Evolutionary conservation across 768 basidiomycete genomes (phyloP), one percentile per base, ranked within the genome.

Genomic region (Hypsizygus marmoreus): DNA sequence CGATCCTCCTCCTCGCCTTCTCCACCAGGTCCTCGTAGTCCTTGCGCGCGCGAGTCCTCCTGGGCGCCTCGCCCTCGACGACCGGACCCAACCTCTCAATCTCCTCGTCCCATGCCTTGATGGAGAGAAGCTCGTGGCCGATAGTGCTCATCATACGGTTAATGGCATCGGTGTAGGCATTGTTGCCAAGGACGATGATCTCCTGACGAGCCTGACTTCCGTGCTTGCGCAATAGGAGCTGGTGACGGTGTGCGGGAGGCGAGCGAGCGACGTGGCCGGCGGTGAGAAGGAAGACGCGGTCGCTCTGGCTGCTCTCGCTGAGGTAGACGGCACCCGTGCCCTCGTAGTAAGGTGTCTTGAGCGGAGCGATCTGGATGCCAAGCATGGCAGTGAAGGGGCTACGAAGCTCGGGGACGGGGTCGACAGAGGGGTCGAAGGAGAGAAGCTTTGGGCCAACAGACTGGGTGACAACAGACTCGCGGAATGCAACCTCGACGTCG

Each of bases 311-410:
- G 51, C 52, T 44, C 19, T 53, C 40, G 53, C 62, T 56, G 55
- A 66, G 40, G 57, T 61, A 74, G 38, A 73, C 56, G 36, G 43
- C 55, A 24, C 60, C 68, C 1, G 73, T 72, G 44, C 72, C 70
- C 50, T 71, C 73, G 29, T 32, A 57, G 41, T 65, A 24, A 30
- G 72, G 64, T 2, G 24, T 34, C 47, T 54, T 61, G 13, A 39
- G 48, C 24, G 64, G 49, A 22, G 72, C 68, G 38, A 74, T 69
- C 16, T 47, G 29, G 34, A 72, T 59, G 40, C 71, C 63, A 16
- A 75, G 68, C 25, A 68, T 51, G 46, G 61, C 50, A 5, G 66
- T 65, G 55, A 74, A 67, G 12, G 64, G 64, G 34, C 63, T 59
- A 22, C 59, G 56, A n/a, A 64, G 40, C 10, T 57, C 56, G 53